Conservation (phyloP, 1,284 basidiomycete genomes). For the Thecaphora frezii region DNA sequence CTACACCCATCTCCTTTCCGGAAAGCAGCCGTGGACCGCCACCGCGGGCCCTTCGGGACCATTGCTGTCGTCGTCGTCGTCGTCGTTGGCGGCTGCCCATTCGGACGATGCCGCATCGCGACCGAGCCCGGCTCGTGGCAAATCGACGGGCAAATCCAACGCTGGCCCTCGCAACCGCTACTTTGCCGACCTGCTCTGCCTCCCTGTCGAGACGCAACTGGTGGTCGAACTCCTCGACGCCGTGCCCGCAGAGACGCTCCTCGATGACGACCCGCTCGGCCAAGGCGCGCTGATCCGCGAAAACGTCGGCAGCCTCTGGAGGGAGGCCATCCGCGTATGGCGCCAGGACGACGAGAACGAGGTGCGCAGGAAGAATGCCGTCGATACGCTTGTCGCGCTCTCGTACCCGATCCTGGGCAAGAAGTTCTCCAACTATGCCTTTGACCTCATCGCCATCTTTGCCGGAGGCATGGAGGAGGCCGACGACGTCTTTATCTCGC, state of each 20-base stretch:
- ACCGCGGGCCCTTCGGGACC: slow-evolving; percentile 3
- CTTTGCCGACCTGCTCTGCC: slow-evolving; percentile 48
- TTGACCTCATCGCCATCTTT: slow-evolving; percentile 50
- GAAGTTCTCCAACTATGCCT: slow-evolving; percentile 46
- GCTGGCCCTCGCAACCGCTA: slow-evolving; percentile 46
- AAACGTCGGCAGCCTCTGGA: slow-evolving; percentile 49
- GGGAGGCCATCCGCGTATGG: slow-evolving; percentile 45
- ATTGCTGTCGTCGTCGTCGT: slow-evolving; percentile 6
- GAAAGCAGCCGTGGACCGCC: slow-evolving; percentile 43
- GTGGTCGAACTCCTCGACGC: slow-evolving; percentile 32
- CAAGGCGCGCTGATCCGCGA: slow-evolving; percentile 41
- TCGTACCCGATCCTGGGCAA: slow-evolving; percentile 48
- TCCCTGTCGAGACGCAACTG: slow-evolving; percentile 42
- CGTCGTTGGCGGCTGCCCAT: slow-evolving; percentile 1
- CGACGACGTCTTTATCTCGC: slow-evolving; percentile 48
- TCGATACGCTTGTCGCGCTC: slow-evolving; percentile 47
- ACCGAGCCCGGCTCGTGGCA: slow-evolving; percentile 15
- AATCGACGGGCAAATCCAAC: slow-evolving; percentile 44
- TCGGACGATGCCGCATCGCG: slow-evolving; percentile 5
- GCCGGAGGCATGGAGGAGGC: slow-evolving; percentile 56
- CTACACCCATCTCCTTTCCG: slow-evolving; percentile 40
- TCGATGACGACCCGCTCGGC: slow-evolving; percentile 37
- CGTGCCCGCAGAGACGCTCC: slow-evolving; percentile 29
- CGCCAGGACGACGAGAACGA: slow-evolving; percentile 40
- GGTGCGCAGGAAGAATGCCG: slow-evolving; percentile 40